Evolutionary conservation across 2,329 filamentous ascomycete genomes (phyloP).

Genomic region (Clonostachys byssicola): DNA sequence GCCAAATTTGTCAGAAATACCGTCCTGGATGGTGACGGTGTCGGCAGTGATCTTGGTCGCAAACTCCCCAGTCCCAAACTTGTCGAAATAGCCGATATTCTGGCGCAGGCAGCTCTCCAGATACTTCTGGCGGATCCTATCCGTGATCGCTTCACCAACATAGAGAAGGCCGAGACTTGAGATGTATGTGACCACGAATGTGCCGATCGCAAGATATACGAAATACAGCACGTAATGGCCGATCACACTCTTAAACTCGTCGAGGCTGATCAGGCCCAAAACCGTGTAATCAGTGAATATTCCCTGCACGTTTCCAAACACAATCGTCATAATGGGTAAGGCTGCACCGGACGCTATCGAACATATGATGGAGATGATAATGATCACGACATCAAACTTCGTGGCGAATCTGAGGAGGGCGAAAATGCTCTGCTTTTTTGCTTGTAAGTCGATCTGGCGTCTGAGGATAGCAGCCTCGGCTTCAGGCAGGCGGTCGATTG

Average conservation of each 20-base stretch:
- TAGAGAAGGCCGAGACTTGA: constrained; percentile 89
- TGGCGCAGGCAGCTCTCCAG: constrained; percentile 79
- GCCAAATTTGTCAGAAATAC: constrained; percentile 85
- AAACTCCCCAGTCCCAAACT: constrained; percentile 87
- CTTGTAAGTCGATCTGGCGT: constrained; percentile 56
- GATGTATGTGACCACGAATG: constrained; percentile 75
- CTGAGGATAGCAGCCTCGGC: constrained; percentile 60
- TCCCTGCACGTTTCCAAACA: constrained; percentile 74
- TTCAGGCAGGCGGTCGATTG: constrained; percentile 54
- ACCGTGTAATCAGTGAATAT: constrained; percentile 63
- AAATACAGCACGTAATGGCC: constrained; percentile 72
- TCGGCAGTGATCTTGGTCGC: constrained; percentile 93
- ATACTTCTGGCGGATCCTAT: constrained; percentile 79
- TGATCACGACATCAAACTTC: constrained; percentile 58
- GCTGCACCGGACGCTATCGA: constrained; percentile 68
- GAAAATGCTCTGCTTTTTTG: constrained; percentile 40
- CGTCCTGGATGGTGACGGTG: constrained; percentile 89
- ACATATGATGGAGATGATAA: constrained; percentile 55
- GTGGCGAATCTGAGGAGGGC: constrained; percentile 67
- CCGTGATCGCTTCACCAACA: constrained; percentile 73
- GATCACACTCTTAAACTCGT: constrained; percentile 57
- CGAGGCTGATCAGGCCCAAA: constrained; percentile 33
- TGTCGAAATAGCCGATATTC: constrained; percentile 92
- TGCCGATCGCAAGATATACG: constrained; percentile 76
- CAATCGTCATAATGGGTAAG: constrained; percentile 74